A percentile compares a stretch with the other conserved stretches of the same genome.
phyloP scores from a whole-genome alignment of 768 basidiomycete species.

The Mrakia blollopis region DNA sequence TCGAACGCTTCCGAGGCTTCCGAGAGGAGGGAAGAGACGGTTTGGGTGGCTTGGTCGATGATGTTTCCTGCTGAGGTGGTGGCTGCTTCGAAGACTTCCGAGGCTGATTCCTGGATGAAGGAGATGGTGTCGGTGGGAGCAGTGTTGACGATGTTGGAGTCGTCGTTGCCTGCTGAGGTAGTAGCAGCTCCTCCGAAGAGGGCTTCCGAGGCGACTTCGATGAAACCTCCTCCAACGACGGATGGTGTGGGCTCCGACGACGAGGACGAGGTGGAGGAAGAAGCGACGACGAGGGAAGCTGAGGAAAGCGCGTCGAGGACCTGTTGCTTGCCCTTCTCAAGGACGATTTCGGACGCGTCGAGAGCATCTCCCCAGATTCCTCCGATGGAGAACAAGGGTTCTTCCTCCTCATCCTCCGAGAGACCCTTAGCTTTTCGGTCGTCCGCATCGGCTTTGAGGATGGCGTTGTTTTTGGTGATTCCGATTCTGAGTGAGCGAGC shows the following conservation, averaged over 20 bases:
- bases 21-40: slow-evolving; percentile 9
- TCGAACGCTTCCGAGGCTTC: neutral
- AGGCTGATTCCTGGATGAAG: neutral
- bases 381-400: slow-evolving; percentile 35
- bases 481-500: slow-evolving; percentile 25
- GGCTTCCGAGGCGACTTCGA: slow-evolving; percentile 15
- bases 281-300: neutral
- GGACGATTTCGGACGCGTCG: slow-evolving; percentile 33
- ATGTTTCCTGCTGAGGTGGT: too few relatives aligned
- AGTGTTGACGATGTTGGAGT: neutral
- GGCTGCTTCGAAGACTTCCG: neutral
- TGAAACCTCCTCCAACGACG: neutral
- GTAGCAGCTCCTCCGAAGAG: slow-evolving; percentile 4
- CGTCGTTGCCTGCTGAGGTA: neutral
- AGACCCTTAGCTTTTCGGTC: slow-evolving; percentile 34
- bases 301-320: slow-evolving; percentile 37
- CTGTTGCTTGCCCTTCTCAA: slow-evolving; percentile 42
- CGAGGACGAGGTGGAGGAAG: neutral
- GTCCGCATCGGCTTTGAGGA: slow-evolving; percentile 37
- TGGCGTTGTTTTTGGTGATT: slow-evolving; percentile 37
- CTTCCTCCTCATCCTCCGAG: slow-evolving; percentile 19
- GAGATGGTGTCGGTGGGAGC: neutral
- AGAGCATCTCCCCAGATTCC: slow-evolving; percentile 34
- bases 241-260: neutral
- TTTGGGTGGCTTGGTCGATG: neutral